phyloP scores from a whole-genome alignment of 2,329 filamentous ascomycete species.

The Rasamsonia emersonii region DNA sequence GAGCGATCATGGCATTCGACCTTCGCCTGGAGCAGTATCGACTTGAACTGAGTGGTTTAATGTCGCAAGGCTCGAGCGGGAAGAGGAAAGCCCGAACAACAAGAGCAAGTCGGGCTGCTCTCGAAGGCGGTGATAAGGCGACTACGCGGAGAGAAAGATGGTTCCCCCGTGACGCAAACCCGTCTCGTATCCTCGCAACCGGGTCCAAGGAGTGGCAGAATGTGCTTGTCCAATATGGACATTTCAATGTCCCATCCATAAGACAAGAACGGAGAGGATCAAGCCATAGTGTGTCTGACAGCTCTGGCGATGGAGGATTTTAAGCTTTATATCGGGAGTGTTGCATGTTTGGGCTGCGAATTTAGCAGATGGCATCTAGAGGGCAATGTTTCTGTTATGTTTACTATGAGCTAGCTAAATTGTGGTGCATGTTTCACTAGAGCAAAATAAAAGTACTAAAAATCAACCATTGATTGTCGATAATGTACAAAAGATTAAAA shows the following conservation, averaged over 20 bases:
- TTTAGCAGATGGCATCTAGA: too few species aligned
- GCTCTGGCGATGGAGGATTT: constrained; percentile 9
- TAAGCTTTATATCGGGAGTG: too few species aligned
- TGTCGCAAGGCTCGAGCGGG: constrained; percentile 48
- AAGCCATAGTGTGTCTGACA: constrained; percentile 11
- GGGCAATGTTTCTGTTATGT: too few species aligned
- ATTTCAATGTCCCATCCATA: constrained; percentile 20
- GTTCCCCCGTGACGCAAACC: constrained; percentile 56
- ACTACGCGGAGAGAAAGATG: constrained; percentile 63
- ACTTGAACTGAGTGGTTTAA: constrained; percentile 51
- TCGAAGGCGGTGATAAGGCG: constrained; percentile 63
- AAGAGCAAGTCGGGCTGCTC: constrained; percentile 63
- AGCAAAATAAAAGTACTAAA: too few species aligned
- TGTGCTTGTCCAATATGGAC: constrained; percentile 21
- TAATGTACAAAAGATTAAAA: too few species aligned
- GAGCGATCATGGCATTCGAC: constrained; percentile 73
- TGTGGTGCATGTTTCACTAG: too few species aligned
- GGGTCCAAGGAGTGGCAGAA: constrained; percentile 39
- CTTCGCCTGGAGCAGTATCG: constrained; percentile 60
- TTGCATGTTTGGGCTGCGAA: too few species aligned
- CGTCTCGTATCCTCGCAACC: constrained; percentile 57
- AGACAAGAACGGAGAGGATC: constrained; percentile 10
- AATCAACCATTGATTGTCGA: too few species aligned
- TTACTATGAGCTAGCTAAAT: too few species aligned
- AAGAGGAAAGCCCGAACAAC: constrained; percentile 61